Base-by-base conservation (phyloP, 1,284 basidiomycete genomes). In the Ceratobasidium sp. region DNA sequence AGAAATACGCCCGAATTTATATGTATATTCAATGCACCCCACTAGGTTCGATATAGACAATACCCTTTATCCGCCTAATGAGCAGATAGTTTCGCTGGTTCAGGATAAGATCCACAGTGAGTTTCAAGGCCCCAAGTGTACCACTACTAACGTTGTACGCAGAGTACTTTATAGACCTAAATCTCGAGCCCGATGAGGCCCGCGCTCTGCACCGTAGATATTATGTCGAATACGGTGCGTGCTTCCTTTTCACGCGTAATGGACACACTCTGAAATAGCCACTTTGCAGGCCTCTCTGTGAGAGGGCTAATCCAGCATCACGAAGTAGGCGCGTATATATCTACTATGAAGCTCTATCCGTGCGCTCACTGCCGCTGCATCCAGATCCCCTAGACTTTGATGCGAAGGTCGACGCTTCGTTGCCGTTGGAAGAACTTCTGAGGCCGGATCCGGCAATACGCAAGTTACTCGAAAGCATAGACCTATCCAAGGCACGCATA, bases 341-440 rank as follows among this genome's bases (percentile, higher is more conserved):
- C 14, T 65, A n/a, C 78, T 78, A 71, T 69, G 14, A 55, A 12
- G n/a, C 55, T 23, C 20, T 30, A 16, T 52, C 7, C 76, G 68
- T 35, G 16, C 33, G 7, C 35, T 5, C 7, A 44, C 67, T 23
- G 5, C n/a, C 18, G 7, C 18, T 60, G 27, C 16, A 23, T 59
- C 12, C 79, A 94, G 95, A 97, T 84, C 93, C 94, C 8, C 84
- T 96, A 76, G 95, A 96, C 82, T 97, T 96, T 83, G 94, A 97
- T 85, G 86, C 85, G 76, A 91, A 93, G 84, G 96, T 94, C 83
- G 95, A 97, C 81, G 92, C 92, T 4, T 90, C 93, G 18, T 86
- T 97, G 18, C 95, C 95, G 3, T 87, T 97, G 12, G 95, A 97
- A 81, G 88, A 92, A 0, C 91, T 94, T 85, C 90, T 97, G 79